Percentiles rank a stretch among this genome's conserved stretches.
Evolutionary conservation across 306 rosid genomes (phyloP).

Genomic region (Castanea mollissima): DNA sequence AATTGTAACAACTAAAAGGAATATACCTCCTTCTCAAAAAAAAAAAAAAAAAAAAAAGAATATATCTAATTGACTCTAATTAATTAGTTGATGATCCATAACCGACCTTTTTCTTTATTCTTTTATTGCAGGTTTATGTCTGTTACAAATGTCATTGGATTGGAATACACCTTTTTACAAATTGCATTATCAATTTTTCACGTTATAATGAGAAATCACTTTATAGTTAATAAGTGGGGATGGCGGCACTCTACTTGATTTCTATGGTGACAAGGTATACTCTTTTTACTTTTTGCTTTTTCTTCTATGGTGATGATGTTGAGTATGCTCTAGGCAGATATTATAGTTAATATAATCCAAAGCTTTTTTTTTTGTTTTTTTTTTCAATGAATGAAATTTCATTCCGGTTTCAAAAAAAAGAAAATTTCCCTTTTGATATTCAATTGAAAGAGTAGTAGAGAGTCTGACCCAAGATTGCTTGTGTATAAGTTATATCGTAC

Average conservation of each 20-base stretch:
- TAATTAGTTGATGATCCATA: no score
- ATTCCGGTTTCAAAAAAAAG: no score
- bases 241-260: slow-evolving; percentile 37
- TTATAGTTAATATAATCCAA: no score
- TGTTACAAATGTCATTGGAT: slow-evolving; percentile 47
- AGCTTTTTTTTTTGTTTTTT: no score
- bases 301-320: neutral
- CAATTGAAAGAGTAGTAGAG: neutral
- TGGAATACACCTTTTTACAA: slow-evolving; percentile 42
- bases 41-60: no score
- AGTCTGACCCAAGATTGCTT: neutral
- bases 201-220: slow-evolving; percentile 25
- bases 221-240: slow-evolving; percentile 12
- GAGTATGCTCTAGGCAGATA: no score
- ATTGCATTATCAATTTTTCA: slow-evolving; percentile 38
- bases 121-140: slow-evolving; percentile 49
- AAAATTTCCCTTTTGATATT: neutral
- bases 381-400: no score
- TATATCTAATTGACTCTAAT: no score
- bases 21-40: no score
- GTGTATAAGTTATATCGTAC: slow-evolving; percentile 11
- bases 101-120: no score
- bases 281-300: neutral
- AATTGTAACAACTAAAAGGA: no score
- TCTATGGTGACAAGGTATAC: slow-evolving; percentile 68